Conservation (phyloP, 768 basidiomycete species). For the Tephrocybe sp. region DNA sequence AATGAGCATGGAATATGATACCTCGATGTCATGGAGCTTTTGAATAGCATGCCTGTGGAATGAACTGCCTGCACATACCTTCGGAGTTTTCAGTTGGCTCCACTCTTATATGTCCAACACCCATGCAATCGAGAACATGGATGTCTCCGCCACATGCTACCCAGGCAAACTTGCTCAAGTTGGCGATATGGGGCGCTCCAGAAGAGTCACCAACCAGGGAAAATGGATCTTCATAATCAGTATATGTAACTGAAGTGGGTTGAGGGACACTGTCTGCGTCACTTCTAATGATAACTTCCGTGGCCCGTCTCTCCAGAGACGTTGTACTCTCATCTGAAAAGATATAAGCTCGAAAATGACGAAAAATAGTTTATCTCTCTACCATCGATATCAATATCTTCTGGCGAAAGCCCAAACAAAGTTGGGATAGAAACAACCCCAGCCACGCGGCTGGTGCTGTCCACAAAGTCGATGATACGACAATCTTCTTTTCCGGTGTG, state of each 20-base stretch:
- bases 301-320: constrained; percentile 41
- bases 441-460: constrained; percentile 61
- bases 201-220: constrained; percentile 46
- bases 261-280: constrained; percentile 39
- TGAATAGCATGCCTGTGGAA: neutral
- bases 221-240: constrained; percentile 77
- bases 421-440: constrained; percentile 80
- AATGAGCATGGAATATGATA: constrained; percentile 46
- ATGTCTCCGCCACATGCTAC: constrained; percentile 70
- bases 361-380: constrained; percentile 1
- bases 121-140: constrained; percentile 76
- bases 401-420: constrained; percentile 82
- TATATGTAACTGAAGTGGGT: constrained; percentile 66
- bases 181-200: constrained; percentile 51
- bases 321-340: constrained; percentile 49
- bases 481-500: constrained; percentile 80
- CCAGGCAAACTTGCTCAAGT: constrained; percentile 67
- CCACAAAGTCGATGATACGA: constrained; percentile 89
- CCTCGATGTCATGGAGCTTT: constrained; percentile 6
- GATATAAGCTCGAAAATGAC: constrained; percentile 1
- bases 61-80: constrained; percentile 21
- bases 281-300: constrained; percentile 21
- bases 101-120: constrained; percentile 65
- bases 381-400: constrained; percentile 62
- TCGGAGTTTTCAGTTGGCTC: constrained; percentile 38